These are phyloP conservation scores for Exophiala lecanii-corni DNA, from an alignment of 2,329 filamentous ascomycete genomes.

Conservation along the genomic window DNA sequence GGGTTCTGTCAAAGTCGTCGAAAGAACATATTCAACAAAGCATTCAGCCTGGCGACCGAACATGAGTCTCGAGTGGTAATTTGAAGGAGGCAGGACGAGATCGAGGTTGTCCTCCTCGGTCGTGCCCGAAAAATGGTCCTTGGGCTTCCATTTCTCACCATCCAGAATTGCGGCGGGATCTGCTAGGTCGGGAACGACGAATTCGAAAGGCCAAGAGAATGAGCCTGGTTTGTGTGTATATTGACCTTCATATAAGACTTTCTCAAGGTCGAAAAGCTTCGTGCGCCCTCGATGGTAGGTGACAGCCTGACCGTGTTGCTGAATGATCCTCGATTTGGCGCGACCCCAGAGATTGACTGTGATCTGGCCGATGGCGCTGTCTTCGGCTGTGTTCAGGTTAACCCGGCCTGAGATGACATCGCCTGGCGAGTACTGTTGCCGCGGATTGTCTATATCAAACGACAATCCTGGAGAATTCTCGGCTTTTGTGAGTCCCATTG, in stretches of 20 bases:
- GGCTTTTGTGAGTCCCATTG: constrained; percentile 17
- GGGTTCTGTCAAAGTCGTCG: constrained; percentile 19
- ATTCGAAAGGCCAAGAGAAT: constrained; percentile 23
- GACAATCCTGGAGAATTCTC: constrained; percentile 21
- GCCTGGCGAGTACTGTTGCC: constrained; percentile 16
- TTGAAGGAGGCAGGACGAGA: constrained; percentile 19
- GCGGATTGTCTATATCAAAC: constrained; percentile 15
- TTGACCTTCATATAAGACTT: constrained; percentile 20
- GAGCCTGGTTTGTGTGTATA: constrained; percentile 23
- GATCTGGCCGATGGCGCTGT: constrained; percentile 19
- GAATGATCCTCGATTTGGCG: constrained; percentile 20
- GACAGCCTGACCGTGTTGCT: constrained; percentile 19
- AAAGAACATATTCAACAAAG: constrained; percentile 25
- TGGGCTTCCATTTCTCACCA: constrained; percentile 20
- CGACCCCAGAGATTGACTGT: constrained; percentile 22
- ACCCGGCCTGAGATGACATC: constrained; percentile 20
- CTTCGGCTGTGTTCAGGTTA: constrained; percentile 18
- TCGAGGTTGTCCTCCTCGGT: constrained; percentile 13
- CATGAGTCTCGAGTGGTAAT: constrained; percentile 13
- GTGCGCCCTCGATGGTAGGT: constrained; percentile 19
- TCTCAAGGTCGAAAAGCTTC: constrained; percentile 17
- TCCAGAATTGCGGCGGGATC: constrained; percentile 13
- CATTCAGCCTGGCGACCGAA: constrained; percentile 16
- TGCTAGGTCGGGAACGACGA: constrained; percentile 17
- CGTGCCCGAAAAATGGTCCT: constrained; percentile 15